Percentiles rank a stretch among this genome's conserved stretches.
Conservation (phyloP, 768 basidiomycete species). For the Collybiopsis confluens region DNA sequence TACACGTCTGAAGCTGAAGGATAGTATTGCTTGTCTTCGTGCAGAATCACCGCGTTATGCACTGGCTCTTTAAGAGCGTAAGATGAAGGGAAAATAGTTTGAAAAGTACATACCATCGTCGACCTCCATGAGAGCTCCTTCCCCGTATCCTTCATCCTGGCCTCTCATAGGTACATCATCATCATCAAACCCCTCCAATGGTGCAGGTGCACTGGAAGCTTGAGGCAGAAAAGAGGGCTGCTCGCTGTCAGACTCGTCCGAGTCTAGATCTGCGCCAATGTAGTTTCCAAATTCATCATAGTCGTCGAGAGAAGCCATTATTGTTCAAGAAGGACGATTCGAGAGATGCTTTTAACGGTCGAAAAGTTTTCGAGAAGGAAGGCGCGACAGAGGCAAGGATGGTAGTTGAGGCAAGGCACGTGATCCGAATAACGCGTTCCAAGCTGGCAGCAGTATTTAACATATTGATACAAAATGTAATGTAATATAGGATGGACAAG, state of each 20-base stretch:
- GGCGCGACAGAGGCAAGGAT: too few relatives aligned
- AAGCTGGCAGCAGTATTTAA: too few relatives aligned
- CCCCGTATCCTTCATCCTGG: conserved; percentile 48
- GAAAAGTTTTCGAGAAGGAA: too few relatives aligned
- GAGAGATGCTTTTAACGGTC: too few relatives aligned
- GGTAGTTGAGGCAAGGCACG: too few relatives aligned
- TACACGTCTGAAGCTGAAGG: conserved; percentile 90
- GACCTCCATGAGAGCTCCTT: conserved; percentile 76
- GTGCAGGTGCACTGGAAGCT: conserved; percentile 34
- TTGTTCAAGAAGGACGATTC: neutral
- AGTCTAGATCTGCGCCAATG: conserved; percentile 91
- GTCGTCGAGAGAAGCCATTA: conserved; percentile 70
- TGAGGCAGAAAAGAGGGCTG: conserved; percentile 40
- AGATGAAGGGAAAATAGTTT: neutral
- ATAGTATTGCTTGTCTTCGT: conserved; percentile 99
- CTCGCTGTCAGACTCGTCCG: conserved; percentile 69
- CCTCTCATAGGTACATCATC: conserved; percentile 54
- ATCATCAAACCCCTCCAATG: conserved; percentile 81
- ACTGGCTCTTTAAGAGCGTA: conserved; percentile 49
- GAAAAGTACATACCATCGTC: conserved; percentile 51
- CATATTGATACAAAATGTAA: too few relatives aligned
- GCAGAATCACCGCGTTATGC: conserved; percentile 82
- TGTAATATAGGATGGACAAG: neutral
- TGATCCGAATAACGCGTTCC: neutral
- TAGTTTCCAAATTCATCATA: conserved; percentile 98